phyloP scores from a whole-genome alignment of 1,139 yeast species.

The Candida gigantensis region DNA sequence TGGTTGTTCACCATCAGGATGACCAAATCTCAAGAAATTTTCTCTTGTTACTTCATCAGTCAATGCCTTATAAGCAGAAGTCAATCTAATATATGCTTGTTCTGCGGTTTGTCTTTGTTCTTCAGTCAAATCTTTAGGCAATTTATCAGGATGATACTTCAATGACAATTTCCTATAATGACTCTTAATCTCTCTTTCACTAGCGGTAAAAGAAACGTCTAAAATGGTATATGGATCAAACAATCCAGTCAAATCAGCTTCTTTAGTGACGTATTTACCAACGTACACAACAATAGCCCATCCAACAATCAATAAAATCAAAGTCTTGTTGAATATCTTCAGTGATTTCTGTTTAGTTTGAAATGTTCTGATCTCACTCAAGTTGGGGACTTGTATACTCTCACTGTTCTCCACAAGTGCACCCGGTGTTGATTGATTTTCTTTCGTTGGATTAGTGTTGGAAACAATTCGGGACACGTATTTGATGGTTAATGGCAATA shows the following conservation, averaged over 20 bases:
- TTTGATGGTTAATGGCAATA: constrained; percentile 68
- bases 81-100: constrained; percentile 74
- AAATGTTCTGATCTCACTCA: constrained; percentile 41
- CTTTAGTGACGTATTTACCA: constrained; percentile 48
- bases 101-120: constrained; percentile 63
- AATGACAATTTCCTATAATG: constrained; percentile 84
- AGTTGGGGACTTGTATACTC: constrained; percentile 42
- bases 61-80: constrained; percentile 91
- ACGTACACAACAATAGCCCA: constrained; percentile 65
- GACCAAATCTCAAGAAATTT: constrained; percentile 85
- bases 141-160: constrained; percentile 92
- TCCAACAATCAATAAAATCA: constrained; percentile 55
- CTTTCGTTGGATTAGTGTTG: constrained; percentile 23
- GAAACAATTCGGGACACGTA: constrained; percentile 34
- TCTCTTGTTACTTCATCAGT: constrained; percentile 87
- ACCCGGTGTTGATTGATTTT: constrained; percentile 31
- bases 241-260: constrained; percentile 44
- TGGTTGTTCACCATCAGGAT: constrained; percentile 97
- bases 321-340: constrained; percentile 46
- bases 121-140: constrained; percentile 66
- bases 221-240: constrained; percentile 93
- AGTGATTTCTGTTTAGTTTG: constrained; percentile 38
- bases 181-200: constrained; percentile 75
- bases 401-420: constrained; percentile 31
- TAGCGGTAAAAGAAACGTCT: constrained; percentile 68